Conservation (phyloP, 345 rosid species). For the Stellera chamaejasme region DNA sequence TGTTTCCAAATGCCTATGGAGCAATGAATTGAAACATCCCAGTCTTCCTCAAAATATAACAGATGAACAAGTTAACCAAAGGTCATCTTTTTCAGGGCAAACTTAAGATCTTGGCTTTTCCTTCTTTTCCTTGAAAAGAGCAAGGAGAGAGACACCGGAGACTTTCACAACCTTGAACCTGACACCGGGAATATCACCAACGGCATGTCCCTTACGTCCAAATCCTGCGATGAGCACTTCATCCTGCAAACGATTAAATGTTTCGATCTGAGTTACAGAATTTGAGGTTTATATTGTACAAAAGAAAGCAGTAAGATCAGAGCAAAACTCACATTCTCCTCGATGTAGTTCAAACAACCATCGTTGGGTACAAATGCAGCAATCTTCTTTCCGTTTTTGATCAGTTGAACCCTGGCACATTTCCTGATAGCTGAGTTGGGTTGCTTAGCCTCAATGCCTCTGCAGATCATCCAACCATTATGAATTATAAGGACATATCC, state of each 20-base stretch:
- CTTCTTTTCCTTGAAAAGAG: conserved; percentile 78
- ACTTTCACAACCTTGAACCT: conserved; percentile 87
- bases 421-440: conserved; percentile 98
- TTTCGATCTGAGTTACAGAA: too few relatives aligned
- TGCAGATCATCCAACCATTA: conserved; percentile 16
- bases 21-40: too few relatives aligned
- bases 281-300: not conserved
- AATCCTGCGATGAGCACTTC: conserved; percentile 79
- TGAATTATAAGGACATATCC: not conserved
- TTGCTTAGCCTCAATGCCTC: conserved; percentile 97
- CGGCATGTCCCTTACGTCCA: conserved; percentile 80
- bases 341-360: conserved; percentile 93
- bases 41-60: too few relatives aligned
- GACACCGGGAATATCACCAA: conserved; percentile 87
- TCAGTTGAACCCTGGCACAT: conserved; percentile 90
- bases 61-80: not conserved
- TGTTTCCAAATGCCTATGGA: too few relatives aligned
- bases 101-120: conserved; percentile 76
- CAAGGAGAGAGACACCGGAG: conserved; percentile 72
- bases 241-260: conserved; percentile 28
- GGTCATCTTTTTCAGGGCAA: not conserved
- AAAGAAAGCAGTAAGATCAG: not conserved
- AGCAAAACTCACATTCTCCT: conserved; percentile 57
- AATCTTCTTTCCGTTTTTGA: conserved; percentile 92
- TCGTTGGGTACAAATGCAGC: conserved; percentile 96